These are phyloP conservation scores for Inga oerstediana DNA, from an alignment of 306 rosid genomes.

Conservation along the genomic window DNA sequence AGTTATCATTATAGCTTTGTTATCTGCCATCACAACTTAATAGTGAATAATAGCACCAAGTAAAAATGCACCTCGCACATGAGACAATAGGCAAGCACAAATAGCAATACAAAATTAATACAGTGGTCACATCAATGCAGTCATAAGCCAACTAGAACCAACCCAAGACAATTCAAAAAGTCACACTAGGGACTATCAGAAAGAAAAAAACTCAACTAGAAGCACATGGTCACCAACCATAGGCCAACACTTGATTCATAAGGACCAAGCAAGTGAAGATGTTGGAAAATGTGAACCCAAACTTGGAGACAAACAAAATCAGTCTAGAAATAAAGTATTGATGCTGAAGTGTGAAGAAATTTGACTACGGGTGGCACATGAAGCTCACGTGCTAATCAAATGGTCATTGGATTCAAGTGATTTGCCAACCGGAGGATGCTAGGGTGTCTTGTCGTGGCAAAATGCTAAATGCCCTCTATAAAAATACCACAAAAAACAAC, in stretches of 20 bases:
- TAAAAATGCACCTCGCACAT: not conserved
- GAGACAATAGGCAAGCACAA: not conserved
- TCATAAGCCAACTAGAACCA: not conserved
- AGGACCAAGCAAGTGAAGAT: not conserved
- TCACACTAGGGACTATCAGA: not conserved
- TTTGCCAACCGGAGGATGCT: not conserved
- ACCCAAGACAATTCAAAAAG: not conserved
- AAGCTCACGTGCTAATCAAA: not conserved
- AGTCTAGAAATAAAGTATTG: too few species aligned
- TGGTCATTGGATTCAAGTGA: not conserved
- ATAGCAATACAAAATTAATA: not conserved
- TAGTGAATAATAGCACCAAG: not conserved
- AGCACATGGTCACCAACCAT: not conserved
- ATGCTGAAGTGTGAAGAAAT: not conserved
- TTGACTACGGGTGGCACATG: not conserved
- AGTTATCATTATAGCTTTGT: not conserved
- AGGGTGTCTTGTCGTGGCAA: not conserved
- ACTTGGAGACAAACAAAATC: not conserved
- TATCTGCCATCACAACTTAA: not conserved
- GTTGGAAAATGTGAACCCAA: not conserved
- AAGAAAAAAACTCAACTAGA: not conserved
- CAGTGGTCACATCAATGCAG: not conserved
- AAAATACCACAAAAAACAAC: not conserved
- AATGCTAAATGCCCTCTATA: not conserved
- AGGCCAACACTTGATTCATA: not conserved